Percentiles rank a stretch among this genome's conserved stretches.
phyloP scores from a whole-genome alignment of 495 filamentous ascomycete species.

The Daldinia bambusicola region DNA sequence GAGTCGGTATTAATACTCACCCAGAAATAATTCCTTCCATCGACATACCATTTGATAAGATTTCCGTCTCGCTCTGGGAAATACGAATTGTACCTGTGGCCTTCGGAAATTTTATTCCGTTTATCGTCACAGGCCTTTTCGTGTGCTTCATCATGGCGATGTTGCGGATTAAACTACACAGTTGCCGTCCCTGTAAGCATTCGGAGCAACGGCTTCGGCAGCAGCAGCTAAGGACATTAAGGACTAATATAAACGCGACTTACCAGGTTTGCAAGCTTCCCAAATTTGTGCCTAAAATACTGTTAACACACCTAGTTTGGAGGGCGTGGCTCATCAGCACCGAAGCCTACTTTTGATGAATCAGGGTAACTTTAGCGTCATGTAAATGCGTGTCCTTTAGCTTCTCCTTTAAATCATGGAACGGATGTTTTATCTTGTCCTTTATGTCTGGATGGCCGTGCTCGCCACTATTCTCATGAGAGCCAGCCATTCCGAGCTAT shows the following conservation, averaged over 20 bases:
- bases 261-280: constrained; percentile 66
- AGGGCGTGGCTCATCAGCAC: background rate
- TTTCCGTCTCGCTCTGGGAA: constrained; percentile 87
- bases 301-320: constrained; percentile 1
- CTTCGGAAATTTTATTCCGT: constrained; percentile 73
- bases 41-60: constrained; percentile 95
- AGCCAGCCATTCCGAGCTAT: constrained; percentile 21
- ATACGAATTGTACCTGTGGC: constrained; percentile 86
- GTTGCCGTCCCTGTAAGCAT: constrained; percentile 13
- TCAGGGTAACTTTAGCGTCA: constrained; percentile 59
- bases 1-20: constrained; percentile 48
- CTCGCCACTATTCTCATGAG: constrained; percentile 30
- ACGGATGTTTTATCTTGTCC: constrained; percentile 52
- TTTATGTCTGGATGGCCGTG: constrained; percentile 35
- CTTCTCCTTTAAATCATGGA: constrained; percentile 59
- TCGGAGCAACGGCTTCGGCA: background rate
- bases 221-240: too few relatives aligned
- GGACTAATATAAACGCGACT: constrained; percentile 1
- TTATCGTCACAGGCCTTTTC: constrained; percentile 86
- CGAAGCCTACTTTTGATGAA: constrained; percentile 58
- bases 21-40: constrained; percentile 93
- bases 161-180: constrained; percentile 77
- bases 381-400: constrained; percentile 58
- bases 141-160: constrained; percentile 94
- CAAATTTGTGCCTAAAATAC: constrained; percentile 60